phyloP scores from a whole-genome alignment of 176 grass and related monocot species.

The Tillandsia fasciculata region DNA sequence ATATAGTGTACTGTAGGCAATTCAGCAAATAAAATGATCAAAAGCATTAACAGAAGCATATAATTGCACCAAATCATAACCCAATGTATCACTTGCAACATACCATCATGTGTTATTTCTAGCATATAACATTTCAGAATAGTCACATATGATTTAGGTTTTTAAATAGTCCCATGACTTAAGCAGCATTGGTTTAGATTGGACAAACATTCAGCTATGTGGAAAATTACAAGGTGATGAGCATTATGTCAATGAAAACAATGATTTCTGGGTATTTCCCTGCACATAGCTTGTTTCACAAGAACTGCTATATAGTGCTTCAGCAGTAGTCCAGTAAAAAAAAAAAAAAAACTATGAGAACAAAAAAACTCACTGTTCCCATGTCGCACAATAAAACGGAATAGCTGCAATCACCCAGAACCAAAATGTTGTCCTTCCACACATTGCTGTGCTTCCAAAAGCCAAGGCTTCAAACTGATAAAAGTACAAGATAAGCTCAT shows the following conservation, averaged over 20 bases:
- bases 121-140: too few species aligned
- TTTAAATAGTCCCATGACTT: too few species aligned
- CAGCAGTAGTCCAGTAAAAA: neutral
- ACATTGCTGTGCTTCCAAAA: slow-evolving; percentile 90
- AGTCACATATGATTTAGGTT: too few species aligned
- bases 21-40: neutral
- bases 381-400: slow-evolving; percentile 96
- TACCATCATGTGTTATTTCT: too few species aligned
- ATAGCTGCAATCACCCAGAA: slow-evolving; percentile 83
- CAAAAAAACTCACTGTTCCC: slow-evolving; percentile 75
- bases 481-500: slow-evolving; percentile 15
- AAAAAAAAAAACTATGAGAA: neutral
- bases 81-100: too few species aligned
- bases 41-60: neutral
- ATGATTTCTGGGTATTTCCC: neutral
- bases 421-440: slow-evolving; percentile 65
- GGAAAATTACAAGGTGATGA: neutral
- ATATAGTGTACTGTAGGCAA: neutral
- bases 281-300: neutral
- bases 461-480: slow-evolving; percentile 93
- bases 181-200: too few species aligned
- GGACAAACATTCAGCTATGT: too few species aligned
- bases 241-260: neutral
- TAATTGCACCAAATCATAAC: too few species aligned
- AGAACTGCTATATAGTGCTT: neutral